These are phyloP conservation scores for Clathrospora elynae DNA, from an alignment of 2,329 filamentous ascomycete genomes.

Conservation along the genomic window DNA sequence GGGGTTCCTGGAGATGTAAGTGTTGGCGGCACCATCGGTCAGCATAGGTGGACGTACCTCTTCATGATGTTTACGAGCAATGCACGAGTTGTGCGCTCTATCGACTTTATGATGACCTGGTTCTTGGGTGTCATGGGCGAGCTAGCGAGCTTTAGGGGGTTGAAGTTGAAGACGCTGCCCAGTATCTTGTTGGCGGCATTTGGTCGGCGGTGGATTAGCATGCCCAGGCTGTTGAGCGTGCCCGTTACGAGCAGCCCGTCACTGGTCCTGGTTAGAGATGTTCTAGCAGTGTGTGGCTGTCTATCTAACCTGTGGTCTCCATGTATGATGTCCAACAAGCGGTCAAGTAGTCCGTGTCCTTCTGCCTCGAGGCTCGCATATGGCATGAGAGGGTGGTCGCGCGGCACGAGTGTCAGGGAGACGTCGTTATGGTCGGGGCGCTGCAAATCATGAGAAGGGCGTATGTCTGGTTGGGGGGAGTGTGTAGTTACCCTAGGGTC, in stretches of 20 bases:
- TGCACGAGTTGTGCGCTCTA: slow-evolving; percentile 90
- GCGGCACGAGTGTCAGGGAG: slow-evolving; percentile 82
- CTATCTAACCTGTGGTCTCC: slow-evolving; percentile 77
- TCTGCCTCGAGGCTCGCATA: slow-evolving; percentile 87
- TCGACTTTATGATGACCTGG: slow-evolving; percentile 84
- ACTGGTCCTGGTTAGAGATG: slow-evolving; percentile 55
- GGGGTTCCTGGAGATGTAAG: slow-evolving; percentile 65
- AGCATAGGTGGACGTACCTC: slow-evolving; percentile 58
- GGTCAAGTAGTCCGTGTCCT: slow-evolving; percentile 85
- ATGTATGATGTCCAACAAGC: slow-evolving; percentile 82
- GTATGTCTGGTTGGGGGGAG: slow-evolving; percentile 8
- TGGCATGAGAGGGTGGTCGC: slow-evolving; percentile 79
- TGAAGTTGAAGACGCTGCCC: slow-evolving; percentile 85
- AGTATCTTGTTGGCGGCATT: slow-evolving; percentile 84
- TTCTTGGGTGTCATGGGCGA: slow-evolving; percentile 76
- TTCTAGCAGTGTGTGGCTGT: slow-evolving; percentile 11
- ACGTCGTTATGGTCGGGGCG: slow-evolving; percentile 78
- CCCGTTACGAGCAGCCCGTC: slow-evolving; percentile 89
- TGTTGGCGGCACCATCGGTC: slow-evolving; percentile 1
- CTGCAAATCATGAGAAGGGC: slow-evolving; percentile 53
- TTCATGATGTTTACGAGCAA: slow-evolving; percentile 83
- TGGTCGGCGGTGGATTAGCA: slow-evolving; percentile 80
- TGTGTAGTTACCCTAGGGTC: slow-evolving; percentile 74
- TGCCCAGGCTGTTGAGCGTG: slow-evolving; percentile 84
- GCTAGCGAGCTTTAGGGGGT: slow-evolving; percentile 80